Evolutionary conservation across 495 filamentous ascomycete genomes (phyloP), one percentile per base, ranked within the genome.

Genomic region (Bombardia bombarda): DNA sequence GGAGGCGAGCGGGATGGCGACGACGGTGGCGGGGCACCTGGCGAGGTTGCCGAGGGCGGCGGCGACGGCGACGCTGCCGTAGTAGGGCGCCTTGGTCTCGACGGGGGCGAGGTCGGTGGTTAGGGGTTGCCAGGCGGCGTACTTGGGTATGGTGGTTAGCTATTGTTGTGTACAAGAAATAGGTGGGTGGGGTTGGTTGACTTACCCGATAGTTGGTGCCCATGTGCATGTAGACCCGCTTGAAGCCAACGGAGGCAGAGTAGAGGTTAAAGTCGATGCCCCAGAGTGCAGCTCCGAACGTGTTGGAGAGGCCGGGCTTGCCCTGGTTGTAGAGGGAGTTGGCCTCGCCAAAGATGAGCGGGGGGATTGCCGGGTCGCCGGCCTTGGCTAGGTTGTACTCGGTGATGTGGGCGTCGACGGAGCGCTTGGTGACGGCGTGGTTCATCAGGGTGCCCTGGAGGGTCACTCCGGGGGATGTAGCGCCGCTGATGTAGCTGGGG

Each of bases 231-330:
- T 83, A 76, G 6, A 78, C 68, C 33, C 79, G 69, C 10, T 61
- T 60, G 66, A 84, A 78, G 23, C 70, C 72, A 7, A 69, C 67
- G 7, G 69, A 62, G 3, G 79, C 82, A 38, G 68, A 67, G 51
- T 72, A 75, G 13, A 83, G 65, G 50, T 74, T 75, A 66, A 82
- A 85, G 54, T 86, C 80, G 9, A 83, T 53, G 25, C 65, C 75
- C 82, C 82, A 86, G 23, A 85, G 74, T 0, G 82, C 79, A 10
- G 82, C 81, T 34, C 82, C 82, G 58, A 85, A 86, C 3, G 78
- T 67, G 62, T 85, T 82, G 30, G 78, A 82, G 10, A 84, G 63
- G 0, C 79, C 80, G 0, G 75, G 75, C 2, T 64, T 65, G 42
- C 82, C 82, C 62, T 84, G 65, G 57, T 78, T 74, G 60, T 78